Percentiles rank a stretch among this genome's conserved stretches.
phyloP scores from a whole-genome alignment of 768 basidiomycete species.

The Naganishia antarctica region DNA sequence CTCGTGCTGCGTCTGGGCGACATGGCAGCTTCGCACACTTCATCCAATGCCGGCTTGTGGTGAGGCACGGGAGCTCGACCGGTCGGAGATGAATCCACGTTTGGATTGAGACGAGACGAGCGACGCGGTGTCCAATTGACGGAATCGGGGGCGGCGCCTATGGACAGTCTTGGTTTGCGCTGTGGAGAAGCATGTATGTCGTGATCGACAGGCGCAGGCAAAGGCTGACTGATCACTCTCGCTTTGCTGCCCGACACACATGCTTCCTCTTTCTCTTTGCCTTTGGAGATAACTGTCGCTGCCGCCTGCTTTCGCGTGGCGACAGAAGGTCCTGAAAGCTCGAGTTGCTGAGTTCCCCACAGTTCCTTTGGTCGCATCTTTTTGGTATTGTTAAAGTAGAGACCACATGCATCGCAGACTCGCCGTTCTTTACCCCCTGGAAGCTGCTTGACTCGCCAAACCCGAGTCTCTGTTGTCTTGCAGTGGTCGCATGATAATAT shows the following conservation, averaged over 20 bases:
- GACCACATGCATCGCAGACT: constrained; percentile 29
- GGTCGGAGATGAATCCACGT: constrained; percentile 13
- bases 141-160: constrained; percentile 10
- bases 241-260: background rate
- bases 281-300: background rate
- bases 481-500: constrained; percentile 26
- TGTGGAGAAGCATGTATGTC: background rate
- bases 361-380: constrained; percentile 29
- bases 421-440: constrained; percentile 25
- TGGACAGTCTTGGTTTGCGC: background rate
- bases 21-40: constrained; percentile 11
- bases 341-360: constrained; percentile 22
- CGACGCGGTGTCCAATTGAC: constrained; percentile 24
- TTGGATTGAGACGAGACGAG: constrained; percentile 25
- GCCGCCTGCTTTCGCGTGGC: constrained; percentile 2
- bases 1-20: constrained; percentile 19
- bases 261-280: constrained; percentile 3
- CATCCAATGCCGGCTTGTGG: constrained; percentile 17
- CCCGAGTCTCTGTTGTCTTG: constrained; percentile 25
- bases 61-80: background rate
- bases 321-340: constrained; percentile 16
- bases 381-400: constrained; percentile 30
- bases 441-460: constrained; percentile 26
- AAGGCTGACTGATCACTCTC: background rate
- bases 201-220: background rate